Evolutionary conservation across 495 filamentous ascomycete genomes (phyloP).

Genomic region (Ascodesmis nigricans): DNA sequence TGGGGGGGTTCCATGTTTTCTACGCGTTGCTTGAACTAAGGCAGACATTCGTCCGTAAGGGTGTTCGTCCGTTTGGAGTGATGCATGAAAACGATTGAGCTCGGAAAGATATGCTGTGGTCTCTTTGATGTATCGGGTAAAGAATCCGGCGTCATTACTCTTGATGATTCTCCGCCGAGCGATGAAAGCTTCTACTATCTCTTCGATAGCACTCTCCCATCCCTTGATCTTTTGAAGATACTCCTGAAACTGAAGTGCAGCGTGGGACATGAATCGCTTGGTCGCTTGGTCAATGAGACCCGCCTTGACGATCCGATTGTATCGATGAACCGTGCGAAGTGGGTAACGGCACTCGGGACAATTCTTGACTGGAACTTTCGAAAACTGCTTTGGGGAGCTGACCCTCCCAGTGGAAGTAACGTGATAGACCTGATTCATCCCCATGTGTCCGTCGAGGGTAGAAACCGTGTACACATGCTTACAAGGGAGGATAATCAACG

Average conservation of each 20-base stretch:
- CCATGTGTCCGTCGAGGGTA: constrained; percentile 45
- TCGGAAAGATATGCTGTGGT: not conserved
- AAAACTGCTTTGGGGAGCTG: constrained; percentile 25
- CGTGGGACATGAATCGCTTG: constrained; percentile 41
- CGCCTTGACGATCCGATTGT: constrained; percentile 41
- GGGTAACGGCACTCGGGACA: constrained; percentile 45
- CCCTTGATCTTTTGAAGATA: constrained; percentile 26
- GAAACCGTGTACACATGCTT: constrained; percentile 41
- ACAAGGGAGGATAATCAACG: constrained; percentile 41
- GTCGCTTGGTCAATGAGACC: constrained; percentile 44
- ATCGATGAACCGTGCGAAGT: constrained; percentile 39
- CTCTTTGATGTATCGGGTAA: not conserved
- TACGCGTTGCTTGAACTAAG: too few relatives aligned
- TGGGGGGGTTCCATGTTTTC: too few relatives aligned
- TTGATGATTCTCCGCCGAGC: constrained; percentile 10
- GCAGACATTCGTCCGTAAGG: constrained; percentile 35
- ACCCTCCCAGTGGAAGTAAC: constrained; percentile 28
- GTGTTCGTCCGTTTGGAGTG: constrained; percentile 28
- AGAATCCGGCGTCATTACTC: not conserved
- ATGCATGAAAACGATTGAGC: not conserved
- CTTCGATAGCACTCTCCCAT: constrained; percentile 21
- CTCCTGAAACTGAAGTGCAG: constrained; percentile 1
- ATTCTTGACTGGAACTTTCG: constrained; percentile 32
- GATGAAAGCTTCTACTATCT: constrained; percentile 23
- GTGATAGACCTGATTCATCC: constrained; percentile 35